Percentiles rank a stretch among this genome's conserved stretches.
phyloP scores from a whole-genome alignment of 2,329 filamentous ascomycete species.

The Colletotrichum abscissum region DNA sequence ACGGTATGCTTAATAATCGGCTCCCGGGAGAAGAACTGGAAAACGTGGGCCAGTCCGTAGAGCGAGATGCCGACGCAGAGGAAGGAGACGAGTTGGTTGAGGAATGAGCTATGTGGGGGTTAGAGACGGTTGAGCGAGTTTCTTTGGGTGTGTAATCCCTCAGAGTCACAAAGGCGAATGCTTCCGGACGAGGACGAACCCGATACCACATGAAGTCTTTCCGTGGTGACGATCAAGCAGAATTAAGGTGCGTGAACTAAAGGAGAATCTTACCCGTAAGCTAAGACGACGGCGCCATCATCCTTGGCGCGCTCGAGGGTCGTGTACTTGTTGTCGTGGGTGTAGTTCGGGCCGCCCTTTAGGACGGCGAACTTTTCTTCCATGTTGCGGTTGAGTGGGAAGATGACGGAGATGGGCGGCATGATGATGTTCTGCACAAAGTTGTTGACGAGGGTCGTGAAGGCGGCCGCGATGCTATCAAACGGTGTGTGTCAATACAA shows the following conservation, averaged over 20 bases:
- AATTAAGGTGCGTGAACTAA: too few relatives aligned
- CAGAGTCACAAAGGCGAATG: neutral
- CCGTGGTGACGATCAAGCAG: neutral
- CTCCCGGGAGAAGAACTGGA: constrained; percentile 70
- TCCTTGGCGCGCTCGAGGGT: constrained; percentile 75
- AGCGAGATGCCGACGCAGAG: constrained; percentile 72
- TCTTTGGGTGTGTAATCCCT: too few relatives aligned
- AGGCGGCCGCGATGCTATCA: constrained; percentile 74
- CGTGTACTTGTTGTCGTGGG: constrained; percentile 69
- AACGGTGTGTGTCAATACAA: neutral
- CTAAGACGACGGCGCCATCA: constrained; percentile 78
- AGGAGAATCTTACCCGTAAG: constrained; percentile 68
- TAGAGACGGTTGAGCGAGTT: neutral
- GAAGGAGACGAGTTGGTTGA: constrained; percentile 75
- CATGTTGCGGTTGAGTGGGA: constrained; percentile 77
- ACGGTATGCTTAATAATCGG: constrained; percentile 77
- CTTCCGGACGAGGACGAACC: neutral
- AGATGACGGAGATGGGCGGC: constrained; percentile 74
- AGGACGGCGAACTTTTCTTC: constrained; percentile 80
- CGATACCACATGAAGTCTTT: constrained; percentile 10
- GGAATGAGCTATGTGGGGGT: constrained; percentile 59
- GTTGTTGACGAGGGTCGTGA: constrained; percentile 77
- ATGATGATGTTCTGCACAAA: constrained; percentile 78
- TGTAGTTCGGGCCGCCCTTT: constrained; percentile 65
- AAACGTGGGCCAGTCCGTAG: constrained; percentile 72